A percentile compares a stretch with the other conserved stretches of the same genome.
Evolutionary conservation across 805 yeast genomes (phyloP).

Genomic region (Kodamaea leandrae): DNA sequence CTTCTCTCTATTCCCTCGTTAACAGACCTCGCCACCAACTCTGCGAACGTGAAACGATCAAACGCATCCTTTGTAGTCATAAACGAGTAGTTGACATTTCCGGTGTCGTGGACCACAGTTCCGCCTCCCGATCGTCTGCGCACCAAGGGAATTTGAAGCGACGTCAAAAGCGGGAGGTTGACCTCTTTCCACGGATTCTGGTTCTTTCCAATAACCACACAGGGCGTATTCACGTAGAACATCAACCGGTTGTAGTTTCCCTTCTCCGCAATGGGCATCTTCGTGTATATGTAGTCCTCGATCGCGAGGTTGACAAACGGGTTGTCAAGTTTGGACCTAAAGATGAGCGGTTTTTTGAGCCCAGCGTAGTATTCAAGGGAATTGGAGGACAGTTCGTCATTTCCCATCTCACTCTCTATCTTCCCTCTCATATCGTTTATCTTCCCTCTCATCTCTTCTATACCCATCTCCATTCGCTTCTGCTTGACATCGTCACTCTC

Average conservation of each 20-base stretch:
- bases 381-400: conserved; percentile 15
- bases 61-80: conserved; percentile 69
- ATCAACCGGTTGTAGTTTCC: conserved; percentile 51
- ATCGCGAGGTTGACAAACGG: conserved; percentile 79
- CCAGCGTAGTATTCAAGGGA: conserved; percentile 1
- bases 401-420: too few relatives aligned
- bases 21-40: conserved; percentile 37
- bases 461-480: not conserved
- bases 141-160: conserved; percentile 58
- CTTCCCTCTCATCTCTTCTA: conserved; percentile 15
- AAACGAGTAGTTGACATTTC: conserved; percentile 83
- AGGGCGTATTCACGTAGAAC: conserved; percentile 73
- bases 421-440: not conserved
- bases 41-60: conserved; percentile 53
- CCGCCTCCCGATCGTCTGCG: conserved; percentile 94
- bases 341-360: conserved; percentile 45
- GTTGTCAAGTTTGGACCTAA: conserved; percentile 55
- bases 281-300: conserved; percentile 72
- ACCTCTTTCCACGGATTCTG: conserved; percentile 93
- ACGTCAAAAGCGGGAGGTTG: conserved; percentile 53
- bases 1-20: too few relatives aligned
- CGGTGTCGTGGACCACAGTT: conserved; percentile 89
- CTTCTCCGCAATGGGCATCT: conserved; percentile 47
- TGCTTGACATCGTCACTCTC: conserved; percentile 26
- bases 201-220: conserved; percentile 94